These are phyloP conservation scores for Aspergillus texensis DNA, from an alignment of 2,329 filamentous ascomycete genomes.

Conservation along the genomic window DNA sequence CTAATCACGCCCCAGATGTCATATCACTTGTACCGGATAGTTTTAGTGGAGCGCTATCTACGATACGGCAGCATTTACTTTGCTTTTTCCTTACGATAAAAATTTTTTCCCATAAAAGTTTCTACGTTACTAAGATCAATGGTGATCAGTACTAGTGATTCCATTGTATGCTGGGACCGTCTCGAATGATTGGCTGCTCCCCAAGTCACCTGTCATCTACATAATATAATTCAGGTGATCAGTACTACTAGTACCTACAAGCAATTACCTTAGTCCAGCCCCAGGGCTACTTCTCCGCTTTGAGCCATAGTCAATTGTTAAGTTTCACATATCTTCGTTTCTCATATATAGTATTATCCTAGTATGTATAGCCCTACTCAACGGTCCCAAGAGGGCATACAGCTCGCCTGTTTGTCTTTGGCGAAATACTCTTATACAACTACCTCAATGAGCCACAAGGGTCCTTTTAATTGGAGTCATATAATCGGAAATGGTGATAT, in stretches of 20 bases:
- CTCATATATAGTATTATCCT: neutral
- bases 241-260: neutral
- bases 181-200: neutral
- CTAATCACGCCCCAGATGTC: neutral
- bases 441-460: slow-evolving; percentile 37
- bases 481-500: slow-evolving; percentile 41
- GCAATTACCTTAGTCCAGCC: neutral
- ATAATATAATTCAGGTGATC: neutral
- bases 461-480: slow-evolving; percentile 49
- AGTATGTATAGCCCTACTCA: slow-evolving; percentile 20
- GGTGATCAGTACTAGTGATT: neutral
- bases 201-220: neutral
- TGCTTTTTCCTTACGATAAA: neutral
- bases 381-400: slow-evolving; percentile 10
- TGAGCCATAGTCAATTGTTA: neutral
- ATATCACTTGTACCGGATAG: neutral
- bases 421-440: slow-evolving; percentile 51
- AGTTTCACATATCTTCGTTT: neutral
- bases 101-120: neutral
- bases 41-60: neutral
- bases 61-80: neutral
- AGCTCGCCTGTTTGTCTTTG: slow-evolving; percentile 30
- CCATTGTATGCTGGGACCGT: neutral
- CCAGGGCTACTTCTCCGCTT: neutral
- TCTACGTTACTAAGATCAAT: neutral